Conservation (phyloP, 139 green algal species). For the Chlorella sp. region DNA sequence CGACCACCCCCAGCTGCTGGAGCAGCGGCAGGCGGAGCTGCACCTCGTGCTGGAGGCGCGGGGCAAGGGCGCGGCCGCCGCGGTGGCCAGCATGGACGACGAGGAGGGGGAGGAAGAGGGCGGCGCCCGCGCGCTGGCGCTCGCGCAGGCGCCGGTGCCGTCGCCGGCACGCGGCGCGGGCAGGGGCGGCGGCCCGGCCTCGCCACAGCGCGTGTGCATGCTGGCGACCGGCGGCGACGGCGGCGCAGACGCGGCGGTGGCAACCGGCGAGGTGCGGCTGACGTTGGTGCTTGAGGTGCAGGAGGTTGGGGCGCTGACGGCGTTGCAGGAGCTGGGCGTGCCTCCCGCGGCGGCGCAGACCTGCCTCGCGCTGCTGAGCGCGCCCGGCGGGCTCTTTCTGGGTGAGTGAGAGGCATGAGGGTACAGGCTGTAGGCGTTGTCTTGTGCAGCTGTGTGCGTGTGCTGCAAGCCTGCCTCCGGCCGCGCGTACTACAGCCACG, state of each 20-base stretch:
- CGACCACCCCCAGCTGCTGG: conserved; percentile 9
- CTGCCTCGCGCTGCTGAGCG: conserved; percentile 50
- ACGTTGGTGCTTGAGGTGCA: conserved; percentile 5
- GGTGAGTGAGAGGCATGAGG: no score
- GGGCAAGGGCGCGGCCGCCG: not conserved
- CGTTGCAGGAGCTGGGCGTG: not conserved
- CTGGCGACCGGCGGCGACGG: not conserved
- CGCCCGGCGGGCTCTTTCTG: conserved; percentile 57
- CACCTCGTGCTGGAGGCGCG: not conserved
- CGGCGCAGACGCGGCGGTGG: not conserved
- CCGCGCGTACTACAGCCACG: no score
- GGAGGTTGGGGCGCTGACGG: conserved; percentile 9
- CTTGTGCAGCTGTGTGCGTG: no score
- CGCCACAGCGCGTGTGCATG: not conserved
- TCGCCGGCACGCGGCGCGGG: no score
- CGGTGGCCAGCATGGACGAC: not conserved
- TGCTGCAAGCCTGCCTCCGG: no score
- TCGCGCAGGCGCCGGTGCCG: not conserved
- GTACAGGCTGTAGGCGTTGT: conserved; percentile 1
- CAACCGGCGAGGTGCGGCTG: not conserved
- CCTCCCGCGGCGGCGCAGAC: conserved; percentile 30
- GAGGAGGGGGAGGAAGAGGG: not conserved
- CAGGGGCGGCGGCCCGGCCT: no score
- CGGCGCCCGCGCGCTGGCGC: not conserved
- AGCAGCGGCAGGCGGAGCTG: not conserved